Base-by-base conservation (phyloP, 2,329 filamentous ascomycete species). In the Cryphonectria carpinicola region DNA sequence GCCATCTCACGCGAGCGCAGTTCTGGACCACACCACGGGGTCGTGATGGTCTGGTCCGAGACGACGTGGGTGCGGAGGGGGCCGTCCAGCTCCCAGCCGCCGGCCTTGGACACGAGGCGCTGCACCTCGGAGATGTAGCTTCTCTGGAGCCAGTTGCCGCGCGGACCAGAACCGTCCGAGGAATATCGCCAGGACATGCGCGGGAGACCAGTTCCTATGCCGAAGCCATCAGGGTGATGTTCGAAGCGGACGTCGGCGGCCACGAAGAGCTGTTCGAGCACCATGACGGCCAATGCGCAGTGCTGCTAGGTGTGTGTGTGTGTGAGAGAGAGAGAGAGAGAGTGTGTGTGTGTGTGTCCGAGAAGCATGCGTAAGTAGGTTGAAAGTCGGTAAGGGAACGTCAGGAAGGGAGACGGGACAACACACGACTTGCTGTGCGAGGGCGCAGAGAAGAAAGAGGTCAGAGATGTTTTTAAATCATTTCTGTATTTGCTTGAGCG, bases 191-290 rank as follows among this genome's bases (percentile, higher is more conserved):
- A 73, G 37, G 72, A 73, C 14, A 73, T 17, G 37, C 70, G 67
- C 1, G 72, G 72, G 11, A 17, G 66, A 17, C 35, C 65, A 19
- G 64, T 67, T 4, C 72, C 70, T 41, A 73, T 43, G 22, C 67
- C 72, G 7, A 73, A 70, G 46, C 72, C 72, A 37, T 64, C 62
- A 0, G 72, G 72, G 19, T 73, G 72, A 8, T 73, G 72, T 19
- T 73, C 70, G 41, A 73, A 72, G 71, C 61, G 54, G 56, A 71
- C 60, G 19, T 65, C 49, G 10, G 63, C 49, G 35, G 68, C 62
- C n/a, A 46, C 32, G n/a, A 58, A 46, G 10, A 65, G n/a, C 54
- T 70, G 62, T 28, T 66, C 52, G 19, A 52, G 54, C 19, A 54
- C 46, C 63, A 70, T 70, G 46, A 19, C 43, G 11, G 28, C 17